Evolutionary conservation across 768 basidiomycete genomes (phyloP).

Genomic region (Cystobasidium tubakii): DNA sequence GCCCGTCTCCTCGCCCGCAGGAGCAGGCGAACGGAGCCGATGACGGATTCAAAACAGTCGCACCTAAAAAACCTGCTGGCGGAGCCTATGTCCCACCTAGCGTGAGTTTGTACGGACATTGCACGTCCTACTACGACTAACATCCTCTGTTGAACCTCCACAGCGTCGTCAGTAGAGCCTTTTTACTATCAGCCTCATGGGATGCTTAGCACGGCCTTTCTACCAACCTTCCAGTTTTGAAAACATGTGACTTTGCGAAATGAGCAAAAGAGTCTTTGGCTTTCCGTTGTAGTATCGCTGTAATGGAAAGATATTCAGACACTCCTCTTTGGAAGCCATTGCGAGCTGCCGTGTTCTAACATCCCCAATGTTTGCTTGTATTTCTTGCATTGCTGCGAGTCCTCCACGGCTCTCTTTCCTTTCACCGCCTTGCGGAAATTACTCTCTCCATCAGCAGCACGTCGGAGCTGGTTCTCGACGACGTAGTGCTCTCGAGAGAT

Average conservation of each 20-base stretch:
- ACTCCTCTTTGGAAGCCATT: no score
- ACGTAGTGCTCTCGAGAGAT: background rate
- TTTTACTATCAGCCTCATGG: no score
- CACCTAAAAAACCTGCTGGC: constrained; percentile 1
- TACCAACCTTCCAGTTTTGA: background rate
- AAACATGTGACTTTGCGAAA: background rate
- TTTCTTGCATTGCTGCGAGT: background rate
- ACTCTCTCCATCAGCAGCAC: background rate
- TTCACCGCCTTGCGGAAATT: background rate
- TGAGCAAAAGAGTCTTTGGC: background rate
- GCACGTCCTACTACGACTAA: no score
- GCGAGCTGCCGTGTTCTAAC: no score
- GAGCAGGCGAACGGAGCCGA: background rate
- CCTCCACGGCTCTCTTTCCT: background rate
- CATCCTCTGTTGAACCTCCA: background rate
- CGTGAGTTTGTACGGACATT: no score
- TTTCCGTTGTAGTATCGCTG: background rate
- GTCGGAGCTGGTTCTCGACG: background rate
- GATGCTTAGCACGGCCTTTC: no score
- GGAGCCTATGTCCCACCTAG: constrained; percentile 27
- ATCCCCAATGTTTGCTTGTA: no score
- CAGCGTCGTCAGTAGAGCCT: background rate
- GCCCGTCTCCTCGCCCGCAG: background rate
- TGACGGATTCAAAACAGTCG: constrained; percentile 32
- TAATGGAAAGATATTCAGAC: background rate